Evolutionary conservation across 2,329 filamentous ascomycete genomes (phyloP).

Genomic region (Fusarium dimerum): DNA sequence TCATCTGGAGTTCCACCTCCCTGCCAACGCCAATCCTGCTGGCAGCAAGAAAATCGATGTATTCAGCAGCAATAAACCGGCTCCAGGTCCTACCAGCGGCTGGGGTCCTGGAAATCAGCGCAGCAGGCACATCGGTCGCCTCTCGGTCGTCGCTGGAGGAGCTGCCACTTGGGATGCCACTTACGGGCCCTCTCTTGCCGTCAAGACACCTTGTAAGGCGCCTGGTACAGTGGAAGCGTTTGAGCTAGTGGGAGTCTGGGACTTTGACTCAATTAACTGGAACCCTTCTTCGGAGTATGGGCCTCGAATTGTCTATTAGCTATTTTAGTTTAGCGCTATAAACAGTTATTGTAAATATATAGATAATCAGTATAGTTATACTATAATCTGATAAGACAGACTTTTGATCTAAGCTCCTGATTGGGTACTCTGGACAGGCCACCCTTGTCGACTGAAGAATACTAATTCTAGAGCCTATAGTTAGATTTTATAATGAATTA

Average conservation of each 20-base stretch:
- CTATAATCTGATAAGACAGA: no score
- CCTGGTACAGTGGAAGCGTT: slow-evolving; percentile 6
- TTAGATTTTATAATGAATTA: background rate
- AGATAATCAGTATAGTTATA: no score
- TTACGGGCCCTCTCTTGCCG: slow-evolving; percentile 6
- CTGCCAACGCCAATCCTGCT: slow-evolving; percentile 11
- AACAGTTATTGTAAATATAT: no score
- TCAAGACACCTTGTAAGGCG: slow-evolving; percentile 7
- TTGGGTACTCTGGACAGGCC: background rate
- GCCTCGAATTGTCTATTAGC: slow-evolving; percentile 3
- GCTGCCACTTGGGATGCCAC: slow-evolving; percentile 6
- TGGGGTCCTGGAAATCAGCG: slow-evolving; percentile 29
- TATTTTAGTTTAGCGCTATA: no score
- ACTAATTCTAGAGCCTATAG: background rate
- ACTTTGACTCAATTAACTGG: slow-evolving; percentile 8
- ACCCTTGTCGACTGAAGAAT: slow-evolving; percentile 1
- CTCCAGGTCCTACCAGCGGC: slow-evolving; percentile 13
- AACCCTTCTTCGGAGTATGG: slow-evolving; percentile 2
- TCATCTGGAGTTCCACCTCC: slow-evolving; percentile 24
- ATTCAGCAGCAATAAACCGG: slow-evolving; percentile 22
- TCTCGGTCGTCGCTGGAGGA: background rate
- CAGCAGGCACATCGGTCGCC: slow-evolving; percentile 17
- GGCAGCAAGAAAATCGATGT: slow-evolving; percentile 28
- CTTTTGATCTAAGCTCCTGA: background rate
- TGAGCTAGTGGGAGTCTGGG: slow-evolving; percentile 14